These are phyloP conservation scores for Fraxinus xanthoxyloides DNA, from an alignment of 305 asterid species.

Conservation along the genomic window DNA sequence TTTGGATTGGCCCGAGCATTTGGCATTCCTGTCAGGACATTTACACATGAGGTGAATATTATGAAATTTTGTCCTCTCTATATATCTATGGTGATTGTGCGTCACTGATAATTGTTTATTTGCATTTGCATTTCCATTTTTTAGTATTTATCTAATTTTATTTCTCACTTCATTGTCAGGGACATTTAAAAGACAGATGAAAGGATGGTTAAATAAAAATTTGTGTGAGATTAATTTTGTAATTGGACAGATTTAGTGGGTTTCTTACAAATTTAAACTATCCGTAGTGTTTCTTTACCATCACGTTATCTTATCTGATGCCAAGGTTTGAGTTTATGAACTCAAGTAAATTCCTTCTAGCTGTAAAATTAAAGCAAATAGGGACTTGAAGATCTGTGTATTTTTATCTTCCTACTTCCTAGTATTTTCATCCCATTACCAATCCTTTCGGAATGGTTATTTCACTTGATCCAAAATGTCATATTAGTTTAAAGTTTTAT, in stretches of 20 bases:
- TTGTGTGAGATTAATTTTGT: not conserved
- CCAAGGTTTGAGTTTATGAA: not conserved
- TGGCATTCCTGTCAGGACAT: conserved; percentile 96
- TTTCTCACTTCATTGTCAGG: not conserved
- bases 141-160: conserved; percentile 7
- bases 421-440: conserved; percentile 14
- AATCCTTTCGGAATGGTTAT: not conserved
- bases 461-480: not conserved
- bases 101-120: not conserved
- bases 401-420: not conserved
- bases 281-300: not conserved
- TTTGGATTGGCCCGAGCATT: conserved; percentile 98
- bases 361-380: not conserved
- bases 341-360: not conserved
- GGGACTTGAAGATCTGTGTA: not conserved
- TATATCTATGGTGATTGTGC: not conserved
- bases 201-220: not conserved
- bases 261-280: not conserved
- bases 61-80: conserved; percentile 2
- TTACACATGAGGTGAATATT: conserved; percentile 76
- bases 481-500: conserved; percentile 17
- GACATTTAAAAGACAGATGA: not conserved
- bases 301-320: not conserved
- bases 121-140: not conserved
- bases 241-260: not conserved